Conservation (phyloP, 108 stramenopile species). For the Bacterosira constricta region DNA sequence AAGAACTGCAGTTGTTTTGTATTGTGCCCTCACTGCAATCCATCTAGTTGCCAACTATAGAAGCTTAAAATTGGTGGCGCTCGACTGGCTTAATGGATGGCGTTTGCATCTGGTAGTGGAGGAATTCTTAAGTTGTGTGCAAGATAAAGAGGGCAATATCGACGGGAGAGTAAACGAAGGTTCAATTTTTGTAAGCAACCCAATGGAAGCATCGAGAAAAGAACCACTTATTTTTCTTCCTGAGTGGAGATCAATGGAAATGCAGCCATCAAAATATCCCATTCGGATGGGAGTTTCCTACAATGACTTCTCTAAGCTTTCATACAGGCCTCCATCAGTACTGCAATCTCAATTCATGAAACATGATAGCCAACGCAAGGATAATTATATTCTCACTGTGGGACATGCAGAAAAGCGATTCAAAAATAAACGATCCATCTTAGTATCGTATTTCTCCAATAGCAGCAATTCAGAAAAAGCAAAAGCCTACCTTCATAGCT, state of each 20-base stretch:
- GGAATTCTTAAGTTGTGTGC: conserved; percentile 43
- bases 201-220: conserved; percentile 54
- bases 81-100: conserved; percentile 71
- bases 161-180: neutral
- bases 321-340: conserved; percentile 10
- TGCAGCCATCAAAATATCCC: conserved; percentile 20
- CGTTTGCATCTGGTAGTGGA: conserved; percentile 59
- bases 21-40: conserved; percentile 57
- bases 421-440: conserved; percentile 31
- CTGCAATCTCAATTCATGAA: conserved; percentile 21
- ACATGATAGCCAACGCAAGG: conserved; percentile 19
- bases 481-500: conserved; percentile 76
- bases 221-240: conserved; percentile 77
- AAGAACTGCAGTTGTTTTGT: conserved; percentile 47
- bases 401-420: conserved; percentile 12
- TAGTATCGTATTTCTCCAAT: conserved; percentile 50
- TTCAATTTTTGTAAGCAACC: conserved; percentile 43
- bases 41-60: conserved; percentile 68
- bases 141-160: conserved; percentile 1
- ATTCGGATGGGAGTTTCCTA: conserved; percentile 66
- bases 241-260: conserved; percentile 16
- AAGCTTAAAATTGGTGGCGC: conserved; percentile 77
- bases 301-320: conserved; percentile 44
- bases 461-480: conserved; percentile 52
- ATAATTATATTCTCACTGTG: conserved; percentile 35